Evolutionary conservation across 306 rosid genomes (phyloP).

Genomic region (Trichosanthes cucumerina): DNA sequence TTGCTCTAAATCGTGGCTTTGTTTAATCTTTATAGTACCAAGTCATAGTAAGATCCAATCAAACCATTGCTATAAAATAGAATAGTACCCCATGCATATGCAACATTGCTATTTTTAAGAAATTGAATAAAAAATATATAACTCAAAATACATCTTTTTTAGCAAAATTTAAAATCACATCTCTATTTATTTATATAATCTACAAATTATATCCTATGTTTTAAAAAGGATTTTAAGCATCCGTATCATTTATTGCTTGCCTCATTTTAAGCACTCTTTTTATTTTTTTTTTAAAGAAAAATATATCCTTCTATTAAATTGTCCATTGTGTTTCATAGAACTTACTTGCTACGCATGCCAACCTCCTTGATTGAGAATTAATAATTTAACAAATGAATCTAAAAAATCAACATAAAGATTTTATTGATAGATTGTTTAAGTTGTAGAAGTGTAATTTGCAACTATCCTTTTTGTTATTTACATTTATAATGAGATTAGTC

Average conservation of each 20-base stretch:
- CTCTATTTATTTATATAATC: neutral
- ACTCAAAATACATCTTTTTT: neutral
- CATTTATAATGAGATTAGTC: neutral
- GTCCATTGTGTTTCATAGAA: neutral
- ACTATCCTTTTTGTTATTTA: neutral
- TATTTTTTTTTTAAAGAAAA: neutral
- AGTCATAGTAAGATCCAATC: constrained; percentile 1
- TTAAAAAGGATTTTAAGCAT: neutral
- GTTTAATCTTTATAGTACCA: neutral
- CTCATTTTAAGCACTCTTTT: neutral
- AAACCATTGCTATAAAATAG: neutral
- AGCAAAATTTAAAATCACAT: no score
- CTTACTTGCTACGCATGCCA: neutral
- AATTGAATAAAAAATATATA: neutral
- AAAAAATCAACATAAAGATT: neutral
- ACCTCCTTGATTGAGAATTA: neutral
- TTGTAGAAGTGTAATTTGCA: neutral
- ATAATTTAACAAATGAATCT: neutral
- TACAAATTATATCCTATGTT: neutral
- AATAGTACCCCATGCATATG: neutral
- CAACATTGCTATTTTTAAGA: neutral
- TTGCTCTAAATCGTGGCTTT: neutral
- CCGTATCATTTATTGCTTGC: neutral
- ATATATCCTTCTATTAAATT: neutral
- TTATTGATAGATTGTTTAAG: neutral